These are phyloP conservation scores for Glaciozyma martinii DNA, from an alignment of 768 basidiomycete species.

Conservation along the genomic window DNA sequence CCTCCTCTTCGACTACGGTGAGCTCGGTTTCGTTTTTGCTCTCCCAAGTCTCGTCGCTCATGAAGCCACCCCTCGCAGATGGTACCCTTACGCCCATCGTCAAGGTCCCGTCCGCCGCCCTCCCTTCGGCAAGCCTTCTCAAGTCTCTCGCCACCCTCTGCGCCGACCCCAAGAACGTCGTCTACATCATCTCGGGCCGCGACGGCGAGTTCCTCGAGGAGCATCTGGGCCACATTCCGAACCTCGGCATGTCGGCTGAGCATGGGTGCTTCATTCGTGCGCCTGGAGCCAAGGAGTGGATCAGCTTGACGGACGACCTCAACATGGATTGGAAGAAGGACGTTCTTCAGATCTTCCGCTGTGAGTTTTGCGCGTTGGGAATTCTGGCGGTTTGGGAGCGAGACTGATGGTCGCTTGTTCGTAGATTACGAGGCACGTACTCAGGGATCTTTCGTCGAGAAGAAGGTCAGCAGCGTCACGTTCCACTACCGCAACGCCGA, in stretches of 20 bases:
- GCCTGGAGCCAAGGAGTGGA: constrained; percentile 61
- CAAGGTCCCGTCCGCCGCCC: constrained; percentile 78
- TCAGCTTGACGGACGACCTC: constrained; percentile 76
- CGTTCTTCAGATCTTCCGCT: constrained; percentile 89
- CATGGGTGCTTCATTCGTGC: constrained; percentile 86
- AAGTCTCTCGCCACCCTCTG: constrained; percentile 62
- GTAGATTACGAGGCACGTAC: constrained; percentile 53
- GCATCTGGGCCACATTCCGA: constrained; percentile 73
- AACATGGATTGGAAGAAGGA: constrained; percentile 98
- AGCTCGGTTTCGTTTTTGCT: neutral
- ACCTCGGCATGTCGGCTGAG: constrained; percentile 87
- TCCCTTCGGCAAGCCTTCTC: constrained; percentile 66
- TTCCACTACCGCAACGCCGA: constrained; percentile 93
- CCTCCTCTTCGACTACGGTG: constrained; percentile 79
- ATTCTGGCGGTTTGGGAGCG: neutral
- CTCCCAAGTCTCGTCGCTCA: neutral
- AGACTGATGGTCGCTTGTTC: neutral
- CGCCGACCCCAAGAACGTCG: constrained; percentile 74
- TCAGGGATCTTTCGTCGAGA: constrained; percentile 89
- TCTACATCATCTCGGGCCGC: constrained; percentile 95
- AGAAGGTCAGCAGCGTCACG: constrained; percentile 94
- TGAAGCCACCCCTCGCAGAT: constrained; percentile 41
- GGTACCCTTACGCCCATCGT: constrained; percentile 96
- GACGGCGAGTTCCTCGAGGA: constrained; percentile 85
- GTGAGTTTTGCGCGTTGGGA: constrained; percentile 41